Evolutionary conservation across 1,284 basidiomycete genomes (phyloP), one percentile per base, ranked within the genome.

Genomic region (Naganishia sp.): DNA sequence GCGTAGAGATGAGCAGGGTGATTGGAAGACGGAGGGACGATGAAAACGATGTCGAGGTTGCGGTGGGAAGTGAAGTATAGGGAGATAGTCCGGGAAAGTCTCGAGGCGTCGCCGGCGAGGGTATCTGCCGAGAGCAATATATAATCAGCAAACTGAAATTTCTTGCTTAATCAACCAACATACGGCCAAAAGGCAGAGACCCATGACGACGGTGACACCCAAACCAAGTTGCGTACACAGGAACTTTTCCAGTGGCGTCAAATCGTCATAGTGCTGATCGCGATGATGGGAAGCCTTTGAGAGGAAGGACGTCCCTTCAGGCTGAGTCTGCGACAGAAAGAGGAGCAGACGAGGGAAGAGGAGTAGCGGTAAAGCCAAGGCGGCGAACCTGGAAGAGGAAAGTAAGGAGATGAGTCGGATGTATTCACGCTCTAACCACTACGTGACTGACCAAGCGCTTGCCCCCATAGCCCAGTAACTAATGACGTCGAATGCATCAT

Each of bases 281-380:
- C 73, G 66, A 50, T 71, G 64, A 49, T 71, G 53, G 6, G 65
- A 60, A 2, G 60, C 60, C 10, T 53, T 47, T 15, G 53, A 21
- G 5, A 41, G 39, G 3, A 57, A 61, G 4, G 65, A 60, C 7
- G 55, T 13, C 23, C 49, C 60, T 39, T 49, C 50, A n/a, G 71
- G 49, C 17, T 70, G 55, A 6, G 70, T 69, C 63, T 79, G 77
- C 5, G 77, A 71, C 68, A 80, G 74, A 72, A 79, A 80, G 56
- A 79, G 68, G 15, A 80, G 68, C 53, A 80, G 71, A 15, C 78
- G 74, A 7, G 79, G 78, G 70, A 80, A 75, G 46, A 79, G 70
- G 18, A 79, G 69, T 2, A 77, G 69, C 0, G 77, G 78, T n/a
- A 77, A 57, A 17, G 74, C 73, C 28, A 77, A 76, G 76, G 76